Base-by-base conservation (phyloP, 23 red algal species). In the Gracilaria domingensis region DNA sequence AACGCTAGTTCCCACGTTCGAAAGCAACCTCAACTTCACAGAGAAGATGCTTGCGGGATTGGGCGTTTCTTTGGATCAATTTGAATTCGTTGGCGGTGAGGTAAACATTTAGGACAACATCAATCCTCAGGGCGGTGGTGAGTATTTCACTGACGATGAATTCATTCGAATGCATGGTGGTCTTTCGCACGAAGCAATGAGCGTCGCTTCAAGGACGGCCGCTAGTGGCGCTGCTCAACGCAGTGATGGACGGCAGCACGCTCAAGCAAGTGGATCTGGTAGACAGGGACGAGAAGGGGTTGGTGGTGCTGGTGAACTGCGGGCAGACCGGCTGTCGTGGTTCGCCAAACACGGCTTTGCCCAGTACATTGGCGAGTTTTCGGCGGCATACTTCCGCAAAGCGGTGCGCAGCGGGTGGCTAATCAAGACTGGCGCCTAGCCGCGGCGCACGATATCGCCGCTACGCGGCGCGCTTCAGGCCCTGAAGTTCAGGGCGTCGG, bases 71-170 rank as follows among this genome's bases (percentile, higher is more conserved):
- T 25, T 37, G 16, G 56, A 47, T 9, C 38, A 28, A 18, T 81
- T 40, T 44, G 40, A 76, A 49, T 49, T 36, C 20, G 83, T 94
- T 17, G 92, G 92, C 18, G 57, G 35, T 20, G 71, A 38, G 56
- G 83, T 87, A 11, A 56, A 80, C 26, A 94, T 94, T 38, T 75
- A 72, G 29, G 82, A 94, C 44, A 88, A 88, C 51, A 62, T 94
- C 35, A 94, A 94, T 51, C 92, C 92, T 18, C 92, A 94, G 60
- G 92, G 92, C 0, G 92, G 92, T 50, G 92, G 92, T 0, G 92
- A 94, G 39, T 94, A 94, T 74, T 47, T 94, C 17, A 94, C 81
- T n/a, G 72, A 94, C 49, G 92, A 94, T 50, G 92, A 88, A n/a
- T n/a, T n/a, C n/a, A n/a, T n/a, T n/a, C n/a, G n/a, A n/a, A 92